Evolutionary conservation across 352 stramenopile genomes (phyloP), one percentile per base, ranked within the genome.

Genomic region (Saprolegnia diclina): DNA sequence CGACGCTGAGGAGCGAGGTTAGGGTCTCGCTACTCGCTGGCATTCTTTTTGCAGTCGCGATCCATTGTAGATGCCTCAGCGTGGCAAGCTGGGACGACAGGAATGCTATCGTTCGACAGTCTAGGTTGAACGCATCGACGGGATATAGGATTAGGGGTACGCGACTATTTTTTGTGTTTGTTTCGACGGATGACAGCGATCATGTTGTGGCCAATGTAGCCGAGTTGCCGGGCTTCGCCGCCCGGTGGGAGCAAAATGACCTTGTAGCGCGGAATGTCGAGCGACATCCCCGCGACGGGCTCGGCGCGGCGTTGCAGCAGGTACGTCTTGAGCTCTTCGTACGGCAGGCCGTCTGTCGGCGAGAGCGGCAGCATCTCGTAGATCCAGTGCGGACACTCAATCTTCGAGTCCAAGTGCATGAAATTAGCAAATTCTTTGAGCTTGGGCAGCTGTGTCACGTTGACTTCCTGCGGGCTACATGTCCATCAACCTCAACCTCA

Each of bases 191-290:
- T 74, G 38, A 91, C 82, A 10, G 76, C 85, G 57, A 93, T 76
- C 80, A 93, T 79, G 21, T 85, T 67, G 10, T 85, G 75, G 48
- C 69, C 77, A 57, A 89, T 88, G 75, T 93, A 93, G 56, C 85
- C 85, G 29, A 93, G 69, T 24, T 78, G 70, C n/a, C 85, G 79
- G 14, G 83, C 74, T 44, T 80, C 83, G 45, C 78, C 67, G 19
- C 85, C 83, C 0, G 85, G 83, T 46, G 85, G 85, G 42, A 93
- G 56, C 56, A 93, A 79, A 73, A 93, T 91, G 52, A 90, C 72
- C 62, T 91, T 91, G 71, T 81, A 90, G 5, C 83, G 79, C 26
- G 79, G 75, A 1, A 76, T 65, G 22, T 93, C 83, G 71, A 91
- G 82, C 69, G 90, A 79, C 32, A 75, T 64, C 9, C 85, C 85